Percentiles rank a stretch among this genome's conserved stretches.
These are phyloP conservation scores for Coriaria nepalensis DNA, from an alignment of 306 rosid species.

Conservation along the genomic window DNA sequence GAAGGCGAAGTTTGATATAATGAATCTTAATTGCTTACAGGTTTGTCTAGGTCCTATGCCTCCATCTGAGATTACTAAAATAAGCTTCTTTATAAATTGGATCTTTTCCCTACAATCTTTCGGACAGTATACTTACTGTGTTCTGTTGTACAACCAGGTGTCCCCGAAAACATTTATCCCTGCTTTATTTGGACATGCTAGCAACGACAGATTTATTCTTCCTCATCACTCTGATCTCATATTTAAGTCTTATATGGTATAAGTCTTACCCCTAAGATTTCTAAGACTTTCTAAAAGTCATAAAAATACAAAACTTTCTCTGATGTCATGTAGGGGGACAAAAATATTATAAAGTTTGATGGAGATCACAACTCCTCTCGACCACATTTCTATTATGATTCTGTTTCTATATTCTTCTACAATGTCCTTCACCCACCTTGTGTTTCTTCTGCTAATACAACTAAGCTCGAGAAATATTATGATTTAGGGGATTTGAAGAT, in stretches of 20 bases:
- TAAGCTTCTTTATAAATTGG: slow-evolving; percentile 6
- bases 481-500: slow-evolving; percentile 55
- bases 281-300: background rate
- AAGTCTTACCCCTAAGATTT: slow-evolving; percentile 2
- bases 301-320: background rate
- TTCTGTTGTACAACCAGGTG: slow-evolving; percentile 33
- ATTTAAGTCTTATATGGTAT: slow-evolving; percentile 59
- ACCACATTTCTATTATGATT: slow-evolving; percentile 82
- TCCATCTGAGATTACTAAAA: slow-evolving; percentile 4
- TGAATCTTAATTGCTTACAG: slow-evolving; percentile 83
- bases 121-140: background rate
- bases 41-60: slow-evolving; percentile 25
- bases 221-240: slow-evolving; percentile 72
- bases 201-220: slow-evolving; percentile 63
- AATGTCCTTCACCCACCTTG: slow-evolving; percentile 82
- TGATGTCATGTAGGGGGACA: slow-evolving; percentile 59
- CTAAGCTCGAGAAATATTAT: slow-evolving; percentile 63
- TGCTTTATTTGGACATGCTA: slow-evolving; percentile 88
- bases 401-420: slow-evolving; percentile 81
- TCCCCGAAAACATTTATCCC: slow-evolving; percentile 78
- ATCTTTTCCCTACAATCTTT: background rate
- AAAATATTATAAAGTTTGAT: slow-evolving; percentile 63
- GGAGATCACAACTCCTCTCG: slow-evolving; percentile 97
- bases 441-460: slow-evolving; percentile 30
- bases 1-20: slow-evolving; percentile 92